Base-by-base conservation (phyloP, 208 protist species). In the Acanthamoeba healyi region DNA sequence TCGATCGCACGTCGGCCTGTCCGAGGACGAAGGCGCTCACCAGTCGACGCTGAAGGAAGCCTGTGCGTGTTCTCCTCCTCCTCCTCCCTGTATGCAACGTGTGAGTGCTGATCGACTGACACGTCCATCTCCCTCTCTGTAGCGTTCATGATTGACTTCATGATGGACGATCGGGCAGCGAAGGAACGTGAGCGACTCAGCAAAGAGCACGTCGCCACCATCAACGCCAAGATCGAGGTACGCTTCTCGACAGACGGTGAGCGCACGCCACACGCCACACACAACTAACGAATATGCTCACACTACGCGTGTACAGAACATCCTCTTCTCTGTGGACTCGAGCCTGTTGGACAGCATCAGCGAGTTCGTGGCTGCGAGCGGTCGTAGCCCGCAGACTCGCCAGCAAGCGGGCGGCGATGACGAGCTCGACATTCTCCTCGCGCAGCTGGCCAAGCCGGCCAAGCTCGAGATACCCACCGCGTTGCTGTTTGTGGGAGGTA, bases 161-260 rank as follows among this genome's bases (percentile, higher is more conserved):
- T 67, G 58, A 32, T 32, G n/a, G 38, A 38, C 38, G 9, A n/a
- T 4, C 29, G 42, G 12, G n/a, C 70, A 5, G 34, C n/a, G 10
- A 7, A 42, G 38, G 70, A 79, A 24, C 29, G 70, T 12, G 70
- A 79, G 70, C 70, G 70, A 22, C 70, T 79, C 5, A 9, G 70
- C 70, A 5, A 44, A 42, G 70, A 79, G 36, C 38, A 44, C 70
- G 42, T 79, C n/a, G 38, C 5, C 17, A 15, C 7, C 17, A 79
- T 79, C n/a, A 38, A 42, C 38, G 24, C 70, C 70, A 79, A 44
- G 70, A 38, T 79, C 4, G 70, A 79, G 34, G 70, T 24, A 79
- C 70, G 70, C 26, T 42, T n/a, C n/a, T n/a, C n/a, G n/a, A n/a
- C n/a, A n/a, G n/a, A n/a, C n/a, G n/a, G n/a, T n/a, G n/a, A n/a